Percentiles rank a stretch among this genome's conserved stretches.
Evolutionary conservation across 2,329 filamentous ascomycete genomes (phyloP).

Genomic region (Aspergillus sp.): DNA sequence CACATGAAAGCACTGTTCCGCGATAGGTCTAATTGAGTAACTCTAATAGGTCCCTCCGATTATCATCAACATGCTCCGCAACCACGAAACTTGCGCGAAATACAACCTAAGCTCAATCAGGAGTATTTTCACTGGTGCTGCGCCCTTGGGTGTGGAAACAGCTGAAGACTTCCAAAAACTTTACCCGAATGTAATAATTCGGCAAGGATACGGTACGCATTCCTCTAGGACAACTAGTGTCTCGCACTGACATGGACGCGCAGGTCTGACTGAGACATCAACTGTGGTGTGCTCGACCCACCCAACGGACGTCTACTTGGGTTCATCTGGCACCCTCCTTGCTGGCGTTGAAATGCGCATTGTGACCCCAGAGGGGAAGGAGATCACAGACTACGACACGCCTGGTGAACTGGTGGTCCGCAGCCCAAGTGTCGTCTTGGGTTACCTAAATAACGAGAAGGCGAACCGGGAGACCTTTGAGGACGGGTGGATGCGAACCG

Average conservation of each 20-base stretch:
- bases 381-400: constrained; percentile 70
- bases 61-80: constrained; percentile 73
- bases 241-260: constrained; percentile 7
- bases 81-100: constrained; percentile 60
- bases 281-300: constrained; percentile 67
- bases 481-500: constrained; percentile 80
- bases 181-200: constrained; percentile 66
- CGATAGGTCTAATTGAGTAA: background rate
- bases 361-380: constrained; percentile 66
- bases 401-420: constrained; percentile 81
- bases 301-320: constrained; percentile 65
- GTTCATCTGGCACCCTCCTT: constrained; percentile 71
- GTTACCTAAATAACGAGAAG: constrained; percentile 83
- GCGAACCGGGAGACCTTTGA: constrained; percentile 80
- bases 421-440: constrained; percentile 73
- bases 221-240: background rate
- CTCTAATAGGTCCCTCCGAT: constrained; percentile 70
- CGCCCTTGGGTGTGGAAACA: constrained; percentile 74
- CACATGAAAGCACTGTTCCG: background rate
- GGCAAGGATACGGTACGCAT: constrained; percentile 68
- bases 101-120: constrained; percentile 72
- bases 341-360: constrained; percentile 67
- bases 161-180: constrained; percentile 63
- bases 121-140: constrained; percentile 72
- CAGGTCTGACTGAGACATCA: constrained; percentile 73